Evolutionary conservation across 257 asterid species (phyloP).

Genomic region (Fraxinus excelsior): DNA sequence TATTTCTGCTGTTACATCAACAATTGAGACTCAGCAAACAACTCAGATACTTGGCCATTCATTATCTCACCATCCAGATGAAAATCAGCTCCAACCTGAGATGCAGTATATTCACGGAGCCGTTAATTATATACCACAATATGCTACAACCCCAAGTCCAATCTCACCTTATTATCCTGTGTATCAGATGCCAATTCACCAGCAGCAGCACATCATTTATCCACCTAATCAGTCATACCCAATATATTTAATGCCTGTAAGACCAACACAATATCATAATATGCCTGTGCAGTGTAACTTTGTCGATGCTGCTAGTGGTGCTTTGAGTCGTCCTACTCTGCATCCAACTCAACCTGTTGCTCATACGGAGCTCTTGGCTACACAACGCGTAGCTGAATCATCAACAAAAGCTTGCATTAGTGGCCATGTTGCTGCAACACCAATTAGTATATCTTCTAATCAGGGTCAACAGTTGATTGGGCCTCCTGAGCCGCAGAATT

Average conservation of each 20-base stretch:
- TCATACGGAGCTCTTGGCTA: too few species aligned
- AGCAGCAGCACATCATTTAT: conserved; percentile 44
- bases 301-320: conserved; percentile 31
- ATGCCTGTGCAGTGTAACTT: conserved; percentile 41
- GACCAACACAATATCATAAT: conserved; percentile 55
- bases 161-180: conserved; percentile 61
- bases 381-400: conserved; percentile 48
- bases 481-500: conserved; percentile 38
- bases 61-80: conserved; percentile 52
- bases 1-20: conserved; percentile 35
- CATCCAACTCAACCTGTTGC: conserved; percentile 47
- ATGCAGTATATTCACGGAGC: conserved; percentile 60
- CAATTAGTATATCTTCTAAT: conserved; percentile 35
- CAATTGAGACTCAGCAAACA: conserved; percentile 37
- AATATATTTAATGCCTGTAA: conserved; percentile 53
- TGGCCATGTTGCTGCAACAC: conserved; percentile 34
- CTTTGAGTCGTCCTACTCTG: conserved; percentile 47
- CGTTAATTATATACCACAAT: conserved; percentile 56
- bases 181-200: conserved; percentile 67
- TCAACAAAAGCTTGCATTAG: conserved; percentile 33
- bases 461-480: conserved; percentile 44
- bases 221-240: conserved; percentile 65
- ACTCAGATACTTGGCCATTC: conserved; percentile 51
- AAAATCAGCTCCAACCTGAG: conserved; percentile 50
- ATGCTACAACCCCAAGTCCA: conserved; percentile 42